These are phyloP conservation scores for Penicillium mononematosum DNA, from an alignment of 495 filamentous ascomycete genomes.

Conservation along the genomic window DNA sequence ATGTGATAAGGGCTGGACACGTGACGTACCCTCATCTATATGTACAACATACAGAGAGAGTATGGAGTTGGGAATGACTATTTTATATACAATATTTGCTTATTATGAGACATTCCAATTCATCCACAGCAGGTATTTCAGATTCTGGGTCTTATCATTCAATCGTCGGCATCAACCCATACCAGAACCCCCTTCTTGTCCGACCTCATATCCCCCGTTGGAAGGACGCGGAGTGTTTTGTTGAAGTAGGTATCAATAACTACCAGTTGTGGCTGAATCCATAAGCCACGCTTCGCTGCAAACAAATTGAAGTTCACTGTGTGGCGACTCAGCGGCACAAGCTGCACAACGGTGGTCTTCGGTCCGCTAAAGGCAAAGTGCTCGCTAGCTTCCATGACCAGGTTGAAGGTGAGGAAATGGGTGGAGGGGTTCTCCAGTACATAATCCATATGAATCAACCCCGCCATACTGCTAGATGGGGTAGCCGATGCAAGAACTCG, in stretches of 20 bases:
- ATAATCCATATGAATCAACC: slow-evolving; percentile 57
- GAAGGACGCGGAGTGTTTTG: slow-evolving; percentile 73
- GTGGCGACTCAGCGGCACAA: slow-evolving; percentile 75
- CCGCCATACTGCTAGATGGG: slow-evolving; percentile 41
- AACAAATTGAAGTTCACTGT: slow-evolving; percentile 68
- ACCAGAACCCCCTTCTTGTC: slow-evolving; percentile 71
- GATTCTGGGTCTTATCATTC: slow-evolving; percentile 8
- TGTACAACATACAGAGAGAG: not conserved
- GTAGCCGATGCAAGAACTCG: slow-evolving; percentile 72
- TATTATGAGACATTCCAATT: slow-evolving; percentile 4
- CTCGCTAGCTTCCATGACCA: slow-evolving; percentile 89
- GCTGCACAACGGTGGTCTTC: slow-evolving; percentile 71
- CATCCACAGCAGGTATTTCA: not conserved
- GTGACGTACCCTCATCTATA: slow-evolving; percentile 24
- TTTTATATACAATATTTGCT: slow-evolving; percentile 2
- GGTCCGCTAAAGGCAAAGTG: slow-evolving; percentile 91
- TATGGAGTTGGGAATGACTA: not conserved
- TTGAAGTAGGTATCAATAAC: slow-evolving; percentile 88
- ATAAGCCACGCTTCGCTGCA: slow-evolving; percentile 55
- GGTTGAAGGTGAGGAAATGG: slow-evolving; percentile 87
- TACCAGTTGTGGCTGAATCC: slow-evolving; percentile 70
- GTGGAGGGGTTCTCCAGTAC: slow-evolving; percentile 91
- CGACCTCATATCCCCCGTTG: slow-evolving; percentile 67
- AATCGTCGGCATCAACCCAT: slow-evolving; percentile 60
- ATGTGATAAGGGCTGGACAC: slow-evolving; percentile 36